Conservation (phyloP, 2,329 filamentous ascomycete genomes). For the Teratosphaeria gauchensis region DNA sequence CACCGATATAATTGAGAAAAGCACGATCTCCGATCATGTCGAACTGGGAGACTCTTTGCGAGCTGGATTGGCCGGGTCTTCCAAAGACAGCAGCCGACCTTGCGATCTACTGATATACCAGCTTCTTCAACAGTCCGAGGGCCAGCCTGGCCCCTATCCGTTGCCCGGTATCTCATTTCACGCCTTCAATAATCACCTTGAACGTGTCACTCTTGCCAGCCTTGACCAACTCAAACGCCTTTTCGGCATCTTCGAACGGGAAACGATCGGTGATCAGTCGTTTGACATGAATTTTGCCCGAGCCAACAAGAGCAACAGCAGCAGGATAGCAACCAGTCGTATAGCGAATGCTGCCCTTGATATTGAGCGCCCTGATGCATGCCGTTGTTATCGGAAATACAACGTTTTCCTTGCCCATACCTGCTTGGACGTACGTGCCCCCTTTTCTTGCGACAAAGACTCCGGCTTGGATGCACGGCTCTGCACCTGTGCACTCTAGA, state of each 20-base stretch:
- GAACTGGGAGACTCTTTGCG: too few species aligned
- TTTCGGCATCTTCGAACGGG: slow-evolving; percentile 37
- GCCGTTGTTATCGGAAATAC: slow-evolving; percentile 43
- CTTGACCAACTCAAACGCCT: slow-evolving; percentile 40
- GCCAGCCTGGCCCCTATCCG: not conserved
- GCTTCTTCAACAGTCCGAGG: not conserved
- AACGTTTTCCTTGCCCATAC: slow-evolving; percentile 42
- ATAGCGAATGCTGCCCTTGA: slow-evolving; percentile 46
- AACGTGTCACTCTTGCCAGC: slow-evolving; percentile 29
- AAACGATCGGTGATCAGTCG: slow-evolving; percentile 32
- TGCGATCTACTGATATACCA: too few species aligned
- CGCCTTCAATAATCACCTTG: slow-evolving; percentile 37
- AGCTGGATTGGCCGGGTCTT: too few species aligned
- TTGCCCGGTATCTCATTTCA: slow-evolving; percentile 5
- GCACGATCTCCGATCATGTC: too few species aligned
- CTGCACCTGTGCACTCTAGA: slow-evolving; percentile 40
- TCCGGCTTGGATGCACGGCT: slow-evolving; percentile 40
- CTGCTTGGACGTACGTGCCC: slow-evolving; percentile 41
- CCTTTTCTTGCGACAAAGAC: slow-evolving; percentile 37
- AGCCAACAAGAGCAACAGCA: slow-evolving; percentile 42
- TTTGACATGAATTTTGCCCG: slow-evolving; percentile 37
- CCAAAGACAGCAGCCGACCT: too few species aligned
- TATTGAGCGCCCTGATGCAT: slow-evolving; percentile 39
- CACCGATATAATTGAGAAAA: too few species aligned
- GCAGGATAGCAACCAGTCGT: slow-evolving; percentile 36